Percentiles rank a stretch among this genome's conserved stretches.
These are phyloP conservation scores for Cymbopogon citratus DNA, from an alignment of 176 grass and related monocot genomes.

Conservation along the genomic window DNA sequence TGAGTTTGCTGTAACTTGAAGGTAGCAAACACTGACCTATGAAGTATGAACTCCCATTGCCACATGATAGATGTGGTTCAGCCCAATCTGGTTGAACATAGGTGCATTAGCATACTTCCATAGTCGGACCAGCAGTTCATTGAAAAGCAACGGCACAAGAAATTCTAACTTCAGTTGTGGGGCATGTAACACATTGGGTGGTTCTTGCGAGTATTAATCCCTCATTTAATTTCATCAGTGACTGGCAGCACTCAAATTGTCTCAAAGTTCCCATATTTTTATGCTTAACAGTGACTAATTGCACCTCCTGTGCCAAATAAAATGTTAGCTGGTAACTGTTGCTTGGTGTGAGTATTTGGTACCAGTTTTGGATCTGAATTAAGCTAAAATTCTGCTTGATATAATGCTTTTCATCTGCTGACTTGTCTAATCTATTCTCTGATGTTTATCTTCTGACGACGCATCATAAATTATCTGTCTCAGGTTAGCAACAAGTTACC, in stretches of 20 bases:
- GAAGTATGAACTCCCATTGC: background rate
- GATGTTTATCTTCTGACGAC: background rate
- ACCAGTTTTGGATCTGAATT: background rate
- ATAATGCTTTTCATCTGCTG: background rate
- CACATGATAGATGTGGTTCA: background rate
- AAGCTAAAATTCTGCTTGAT: background rate
- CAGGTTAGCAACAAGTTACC: conserved; percentile 29
- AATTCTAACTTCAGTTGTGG: background rate
- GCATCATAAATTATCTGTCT: background rate
- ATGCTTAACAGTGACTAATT: background rate
- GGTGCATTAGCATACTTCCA: background rate
- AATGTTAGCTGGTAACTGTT: background rate
- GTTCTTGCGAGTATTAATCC: background rate
- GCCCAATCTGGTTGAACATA: background rate
- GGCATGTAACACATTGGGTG: background rate
- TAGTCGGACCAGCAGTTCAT: background rate
- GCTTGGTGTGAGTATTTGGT: background rate
- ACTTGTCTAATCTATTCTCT: background rate
- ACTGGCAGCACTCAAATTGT: background rate
- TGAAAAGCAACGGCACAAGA: background rate
- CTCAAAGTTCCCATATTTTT: background rate
- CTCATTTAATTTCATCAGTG: background rate
- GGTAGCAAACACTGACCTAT: background rate
- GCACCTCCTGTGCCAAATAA: background rate
- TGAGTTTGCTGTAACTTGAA: background rate